Base-by-base conservation (phyloP, 768 basidiomycete genomes). In the Lyophyllum semitale region DNA sequence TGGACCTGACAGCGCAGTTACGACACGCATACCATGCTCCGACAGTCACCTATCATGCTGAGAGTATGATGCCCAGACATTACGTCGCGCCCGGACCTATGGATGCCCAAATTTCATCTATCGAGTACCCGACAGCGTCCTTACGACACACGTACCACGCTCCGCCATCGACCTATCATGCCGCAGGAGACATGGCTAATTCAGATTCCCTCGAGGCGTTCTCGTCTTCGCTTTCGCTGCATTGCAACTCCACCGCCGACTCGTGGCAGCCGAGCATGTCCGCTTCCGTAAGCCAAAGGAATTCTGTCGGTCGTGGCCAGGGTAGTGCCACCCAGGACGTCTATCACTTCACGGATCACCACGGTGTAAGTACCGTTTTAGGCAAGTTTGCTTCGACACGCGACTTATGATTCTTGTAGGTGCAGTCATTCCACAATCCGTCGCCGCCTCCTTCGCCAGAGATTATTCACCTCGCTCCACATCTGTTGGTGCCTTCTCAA, bases 401-500 rank as follows among this genome's bases (percentile, higher is more conserved):
- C 27, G 5, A 29, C 26, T 18, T 1, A 27, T 18, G 13, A 9
- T 4, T 18, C 11, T 15, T 27, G n/a, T 40, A 40, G 37, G 25
- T 32, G 13, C 12, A 51, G 18, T 30, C 38, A 17, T 20, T 22
- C 37, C 26, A 15, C n/a, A 20, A 30, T 8, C n/a, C 50, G 18
- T 42, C 38, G 12, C 50, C 50, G 5, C 38, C 38, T 20, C 22
- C 50, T 8, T 45, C 44, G 2, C 44, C 44, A 17, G 26, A 45
- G 26, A 45, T 45, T 27, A 45, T 45, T 4, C 44, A 26, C n/a
- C 26, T 45, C 15, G 26, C 44, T 27, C 26, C 26, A 18, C 44
- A 45, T 17, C 44, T 45, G 7, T 13, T 53, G 8, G 51, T 53
- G 11, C 51, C 51, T 6, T 45, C 51, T 8, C 41, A 53, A 11